Evolutionary conservation across 352 stramenopile genomes (phyloP).

Genomic region (Pythium angustatum): DNA sequence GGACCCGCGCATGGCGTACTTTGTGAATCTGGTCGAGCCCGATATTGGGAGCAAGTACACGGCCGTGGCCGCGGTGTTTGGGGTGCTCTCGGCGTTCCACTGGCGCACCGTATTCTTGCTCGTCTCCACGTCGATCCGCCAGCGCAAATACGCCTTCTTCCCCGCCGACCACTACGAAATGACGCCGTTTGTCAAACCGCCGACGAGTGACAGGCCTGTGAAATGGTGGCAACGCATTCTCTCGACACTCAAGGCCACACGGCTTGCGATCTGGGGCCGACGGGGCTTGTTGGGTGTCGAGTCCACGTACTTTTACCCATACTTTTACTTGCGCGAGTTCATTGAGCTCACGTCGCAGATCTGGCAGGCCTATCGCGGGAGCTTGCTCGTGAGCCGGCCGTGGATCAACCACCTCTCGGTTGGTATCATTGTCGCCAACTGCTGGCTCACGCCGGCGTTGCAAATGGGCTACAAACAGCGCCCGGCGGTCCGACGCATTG

Average conservation of each 20-base stretch:
- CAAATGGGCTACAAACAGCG: constrained; percentile 25
- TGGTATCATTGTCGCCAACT: constrained; percentile 33
- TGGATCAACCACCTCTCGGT: constrained; percentile 38
- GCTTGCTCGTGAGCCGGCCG: constrained; percentile 18
- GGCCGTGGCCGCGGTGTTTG: constrained; percentile 24
- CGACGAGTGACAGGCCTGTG: background rate
- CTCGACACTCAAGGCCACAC: background rate
- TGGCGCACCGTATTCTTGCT: constrained; percentile 24
- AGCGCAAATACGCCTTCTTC: constrained; percentile 32
- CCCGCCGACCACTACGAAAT: constrained; percentile 16
- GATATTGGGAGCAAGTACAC: constrained; percentile 25
- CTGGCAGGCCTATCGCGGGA: constrained; percentile 24
- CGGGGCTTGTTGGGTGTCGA: constrained; percentile 25
- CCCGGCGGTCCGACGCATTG: constrained; percentile 19
- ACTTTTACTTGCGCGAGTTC: constrained; percentile 25
- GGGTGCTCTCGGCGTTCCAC: constrained; percentile 22
- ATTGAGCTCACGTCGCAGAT: constrained; percentile 29
- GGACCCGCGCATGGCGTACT: constrained; percentile 33
- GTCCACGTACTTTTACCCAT: constrained; percentile 26
- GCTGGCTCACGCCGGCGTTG: constrained; percentile 29
- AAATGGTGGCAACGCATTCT: constrained; percentile 9
- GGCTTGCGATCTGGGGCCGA: constrained; percentile 17
- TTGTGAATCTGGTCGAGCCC: constrained; percentile 32
- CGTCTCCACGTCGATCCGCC: constrained; percentile 17
- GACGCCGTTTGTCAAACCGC: constrained; percentile 1